Evolutionary conservation across 1,139 yeast genomes (phyloP).

Genomic region (Kurtzmaniella quercitrusa): DNA sequence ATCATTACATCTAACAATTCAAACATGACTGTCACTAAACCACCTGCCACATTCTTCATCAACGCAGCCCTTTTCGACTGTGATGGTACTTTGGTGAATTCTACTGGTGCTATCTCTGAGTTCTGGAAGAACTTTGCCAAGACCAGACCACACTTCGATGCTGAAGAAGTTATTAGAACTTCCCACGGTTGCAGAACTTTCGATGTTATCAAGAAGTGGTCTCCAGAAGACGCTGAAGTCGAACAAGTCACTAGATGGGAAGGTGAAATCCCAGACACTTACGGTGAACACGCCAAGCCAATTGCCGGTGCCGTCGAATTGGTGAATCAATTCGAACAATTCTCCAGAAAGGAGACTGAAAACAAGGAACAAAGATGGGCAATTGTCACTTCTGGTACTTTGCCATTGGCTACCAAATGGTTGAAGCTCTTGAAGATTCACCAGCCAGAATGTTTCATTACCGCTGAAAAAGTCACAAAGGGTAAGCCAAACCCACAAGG

Average conservation of each 20-base stretch:
- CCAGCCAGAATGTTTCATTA: slow-evolving; percentile 69
- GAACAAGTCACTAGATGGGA: slow-evolving; percentile 68
- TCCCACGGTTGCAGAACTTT: slow-evolving; percentile 83
- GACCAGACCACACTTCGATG: slow-evolving; percentile 66
- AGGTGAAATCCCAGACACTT: slow-evolving; percentile 66
- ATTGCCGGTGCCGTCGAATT: slow-evolving; percentile 72
- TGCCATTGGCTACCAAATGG: slow-evolving; percentile 76
- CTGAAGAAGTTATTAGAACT: slow-evolving; percentile 65
- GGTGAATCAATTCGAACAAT: slow-evolving; percentile 49
- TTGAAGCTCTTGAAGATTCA: slow-evolving; percentile 59
- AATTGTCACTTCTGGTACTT: slow-evolving; percentile 81
- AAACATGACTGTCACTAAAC: slow-evolving; percentile 28
- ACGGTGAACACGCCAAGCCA: slow-evolving; percentile 66
- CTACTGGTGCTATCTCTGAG: slow-evolving; percentile 78
- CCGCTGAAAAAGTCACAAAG: slow-evolving; percentile 70
- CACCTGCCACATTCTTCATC: slow-evolving; percentile 45
- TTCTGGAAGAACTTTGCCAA: slow-evolving; percentile 75
- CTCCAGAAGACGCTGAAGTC: slow-evolving; percentile 68
- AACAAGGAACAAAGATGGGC: slow-evolving; percentile 61
- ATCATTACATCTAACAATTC: background rate
- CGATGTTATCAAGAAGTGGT: slow-evolving; percentile 71
- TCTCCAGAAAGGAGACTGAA: slow-evolving; percentile 38
- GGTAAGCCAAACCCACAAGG: slow-evolving; percentile 90
- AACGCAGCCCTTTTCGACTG: slow-evolving; percentile 68
- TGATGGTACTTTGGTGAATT: slow-evolving; percentile 81